phyloP scores from a whole-genome alignment of 2,329 filamentous ascomycete species.

The Fusarium tanahbumbuense region DNA sequence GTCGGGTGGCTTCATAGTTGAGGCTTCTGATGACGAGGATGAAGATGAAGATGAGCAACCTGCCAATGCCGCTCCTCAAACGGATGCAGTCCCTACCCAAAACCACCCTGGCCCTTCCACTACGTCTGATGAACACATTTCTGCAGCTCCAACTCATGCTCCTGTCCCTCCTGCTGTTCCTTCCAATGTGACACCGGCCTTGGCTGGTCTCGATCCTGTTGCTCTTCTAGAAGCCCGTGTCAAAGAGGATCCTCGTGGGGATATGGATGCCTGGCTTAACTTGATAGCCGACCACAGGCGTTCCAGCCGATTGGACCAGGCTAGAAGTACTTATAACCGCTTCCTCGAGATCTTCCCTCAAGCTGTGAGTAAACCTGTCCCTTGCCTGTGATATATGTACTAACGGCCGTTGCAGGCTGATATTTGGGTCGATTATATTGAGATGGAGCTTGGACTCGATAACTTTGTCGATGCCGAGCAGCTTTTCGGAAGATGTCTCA shows the following conservation, averaged over 20 bases:
- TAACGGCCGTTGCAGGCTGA: conserved; percentile 74
- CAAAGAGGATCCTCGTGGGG: conserved; percentile 90
- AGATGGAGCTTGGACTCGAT: conserved; percentile 89
- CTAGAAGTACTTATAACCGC: conserved; percentile 82
- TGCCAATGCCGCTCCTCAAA: conserved; percentile 33
- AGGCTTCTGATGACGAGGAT: conserved; percentile 70
- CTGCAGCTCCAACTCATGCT: conserved; percentile 27
- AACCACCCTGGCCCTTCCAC: conserved; percentile 31
- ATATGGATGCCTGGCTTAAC: conserved; percentile 90
- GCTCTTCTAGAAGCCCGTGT: conserved; percentile 90
- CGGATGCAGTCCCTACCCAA: conserved; percentile 27
- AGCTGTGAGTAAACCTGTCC: conserved; percentile 73
- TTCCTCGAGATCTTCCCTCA: conserved; percentile 91
- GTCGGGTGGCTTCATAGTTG: conserved; percentile 69
- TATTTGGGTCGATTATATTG: conserved; percentile 88
- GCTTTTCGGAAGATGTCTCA: conserved; percentile 84
- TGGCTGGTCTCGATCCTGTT: conserved; percentile 72
- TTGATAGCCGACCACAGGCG: conserved; percentile 87
- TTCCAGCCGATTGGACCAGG: conserved; percentile 84
- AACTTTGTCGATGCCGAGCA: conserved; percentile 83
- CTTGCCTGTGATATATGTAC: conserved; percentile 5
- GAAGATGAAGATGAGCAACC: conserved; percentile 59
- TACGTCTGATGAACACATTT: conserved; percentile 41
- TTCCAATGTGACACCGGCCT: conserved; percentile 51
- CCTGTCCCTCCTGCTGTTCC: conserved; percentile 38